These are phyloP conservation scores for Cylindrotheca fusiformis DNA, from an alignment of 108 stramenopile species.

Conservation along the genomic window DNA sequence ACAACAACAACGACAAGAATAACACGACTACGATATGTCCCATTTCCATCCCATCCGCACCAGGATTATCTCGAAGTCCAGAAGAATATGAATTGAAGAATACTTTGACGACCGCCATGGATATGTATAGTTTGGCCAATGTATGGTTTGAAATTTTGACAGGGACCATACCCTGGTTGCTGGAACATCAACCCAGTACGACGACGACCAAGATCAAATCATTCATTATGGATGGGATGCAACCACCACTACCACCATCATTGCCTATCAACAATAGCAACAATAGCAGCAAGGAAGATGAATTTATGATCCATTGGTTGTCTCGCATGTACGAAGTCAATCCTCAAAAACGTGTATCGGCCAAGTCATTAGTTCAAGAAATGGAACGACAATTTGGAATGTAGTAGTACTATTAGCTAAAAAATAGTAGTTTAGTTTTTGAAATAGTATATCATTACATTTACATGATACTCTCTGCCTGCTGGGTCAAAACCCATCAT, in stretches of 20 bases:
- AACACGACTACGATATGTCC: slow-evolving; percentile 32
- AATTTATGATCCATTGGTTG: neutral
- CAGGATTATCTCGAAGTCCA: slow-evolving; percentile 67
- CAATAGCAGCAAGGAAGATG: neutral
- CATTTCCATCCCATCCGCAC: slow-evolving; percentile 69
- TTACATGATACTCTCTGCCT: no score
- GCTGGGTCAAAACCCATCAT: no score
- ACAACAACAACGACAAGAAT: neutral
- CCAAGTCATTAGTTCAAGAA: neutral
- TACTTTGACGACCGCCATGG: slow-evolving; percentile 38
- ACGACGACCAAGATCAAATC: neutral
- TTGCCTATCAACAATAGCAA: neutral
- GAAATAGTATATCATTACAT: no score
- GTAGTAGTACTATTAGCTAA: no score
- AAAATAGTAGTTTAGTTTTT: no score
- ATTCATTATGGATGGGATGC: neutral
- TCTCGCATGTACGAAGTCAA: neutral
- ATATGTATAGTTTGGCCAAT: slow-evolving; percentile 71
- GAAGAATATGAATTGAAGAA: slow-evolving; percentile 53
- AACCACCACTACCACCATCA: neutral
- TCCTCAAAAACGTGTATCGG: neutral
- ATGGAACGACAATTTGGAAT: no score
- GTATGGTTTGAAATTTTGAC: slow-evolving; percentile 60
- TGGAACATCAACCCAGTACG: no score
- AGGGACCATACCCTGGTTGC: slow-evolving; percentile 7